Percentiles rank a stretch among this genome's conserved stretches.
phyloP scores from a whole-genome alignment of 2,329 filamentous ascomycete species.

The Alternaria sp. region DNA sequence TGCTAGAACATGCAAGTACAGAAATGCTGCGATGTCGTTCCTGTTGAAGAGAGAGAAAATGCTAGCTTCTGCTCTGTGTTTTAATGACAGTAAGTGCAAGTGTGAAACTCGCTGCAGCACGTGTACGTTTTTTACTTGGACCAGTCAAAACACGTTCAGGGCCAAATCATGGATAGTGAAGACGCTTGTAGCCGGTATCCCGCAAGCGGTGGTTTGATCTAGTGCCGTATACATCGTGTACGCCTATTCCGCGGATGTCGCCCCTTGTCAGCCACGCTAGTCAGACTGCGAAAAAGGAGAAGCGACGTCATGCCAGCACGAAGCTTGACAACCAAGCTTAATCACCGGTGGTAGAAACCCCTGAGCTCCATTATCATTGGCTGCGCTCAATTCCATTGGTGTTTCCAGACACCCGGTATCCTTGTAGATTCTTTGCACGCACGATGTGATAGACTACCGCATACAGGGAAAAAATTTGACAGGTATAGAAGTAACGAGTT shows the following conservation, averaged over 20 bases:
- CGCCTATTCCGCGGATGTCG: not conserved
- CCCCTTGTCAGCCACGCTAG: not conserved
- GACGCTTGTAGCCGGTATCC: conserved; percentile 5
- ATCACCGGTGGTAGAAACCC: not conserved
- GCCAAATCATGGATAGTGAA: not conserved
- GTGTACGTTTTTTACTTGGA: not conserved
- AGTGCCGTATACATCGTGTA: not conserved
- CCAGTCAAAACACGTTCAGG: not conserved
- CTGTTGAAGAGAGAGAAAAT: not conserved
- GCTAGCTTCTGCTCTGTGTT: not conserved
- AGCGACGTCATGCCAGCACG: not conserved
- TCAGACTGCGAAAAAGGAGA: not conserved
- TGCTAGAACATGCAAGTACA: not conserved
- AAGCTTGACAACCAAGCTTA: not conserved
- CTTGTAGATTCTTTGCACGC: not conserved
- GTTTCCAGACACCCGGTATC: not conserved
- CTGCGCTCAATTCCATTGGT: not conserved
- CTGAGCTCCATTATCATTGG: not conserved
- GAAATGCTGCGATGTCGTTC: not conserved
- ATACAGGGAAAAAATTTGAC: no score
- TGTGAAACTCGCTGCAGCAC: not conserved
- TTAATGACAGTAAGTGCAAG: not conserved
- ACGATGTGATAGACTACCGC: no score
- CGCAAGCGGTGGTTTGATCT: not conserved
- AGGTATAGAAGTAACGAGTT: no score